These are phyloP conservation scores for Mycena crocata DNA, from an alignment of 768 basidiomycete species.

Conservation along the genomic window DNA sequence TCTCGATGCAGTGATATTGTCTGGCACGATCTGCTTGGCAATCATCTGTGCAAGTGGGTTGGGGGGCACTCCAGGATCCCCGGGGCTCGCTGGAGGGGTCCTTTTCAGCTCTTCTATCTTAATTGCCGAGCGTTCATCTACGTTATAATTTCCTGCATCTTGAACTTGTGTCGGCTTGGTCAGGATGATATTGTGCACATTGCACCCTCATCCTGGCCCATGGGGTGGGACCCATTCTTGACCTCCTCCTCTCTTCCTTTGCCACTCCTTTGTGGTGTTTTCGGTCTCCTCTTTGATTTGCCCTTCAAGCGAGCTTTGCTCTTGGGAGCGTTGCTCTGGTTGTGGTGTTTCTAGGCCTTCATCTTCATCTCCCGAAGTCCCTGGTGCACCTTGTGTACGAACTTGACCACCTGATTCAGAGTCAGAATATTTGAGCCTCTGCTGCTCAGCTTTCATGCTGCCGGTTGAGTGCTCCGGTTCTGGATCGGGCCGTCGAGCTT, in stretches of 20 bases:
- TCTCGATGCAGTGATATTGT: slow-evolving; percentile 8
- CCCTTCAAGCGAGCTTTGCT: slow-evolving; percentile 14
- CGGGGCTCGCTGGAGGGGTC: not conserved
- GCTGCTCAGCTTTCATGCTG: not conserved
- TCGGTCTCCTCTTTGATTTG: too few species aligned
- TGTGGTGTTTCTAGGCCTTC: not conserved
- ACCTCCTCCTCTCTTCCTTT: slow-evolving; percentile 3
- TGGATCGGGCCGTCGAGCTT: too few species aligned
- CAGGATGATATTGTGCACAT: not conserved
- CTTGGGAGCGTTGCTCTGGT: slow-evolving; percentile 8
- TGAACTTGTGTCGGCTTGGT: not conserved
- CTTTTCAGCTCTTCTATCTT: not conserved
- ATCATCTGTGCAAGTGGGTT: slow-evolving; percentile 10
- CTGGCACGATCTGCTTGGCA: slow-evolving; percentile 14
- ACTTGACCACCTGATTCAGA: too few species aligned
- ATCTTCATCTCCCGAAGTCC: not conserved
- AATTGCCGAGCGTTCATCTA: not conserved
- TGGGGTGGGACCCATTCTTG: not conserved
- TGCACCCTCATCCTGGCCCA: not conserved
- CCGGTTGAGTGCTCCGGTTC: not conserved
- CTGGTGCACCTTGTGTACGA: not conserved
- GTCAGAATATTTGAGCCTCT: too few species aligned
- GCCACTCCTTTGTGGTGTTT: slow-evolving; percentile 1
- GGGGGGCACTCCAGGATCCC: too few species aligned
- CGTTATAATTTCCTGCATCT: slow-evolving; percentile 7